phyloP scores from a whole-genome alignment of 176 grass and related monocot genomes.

The Dactylis glomerata region DNA sequence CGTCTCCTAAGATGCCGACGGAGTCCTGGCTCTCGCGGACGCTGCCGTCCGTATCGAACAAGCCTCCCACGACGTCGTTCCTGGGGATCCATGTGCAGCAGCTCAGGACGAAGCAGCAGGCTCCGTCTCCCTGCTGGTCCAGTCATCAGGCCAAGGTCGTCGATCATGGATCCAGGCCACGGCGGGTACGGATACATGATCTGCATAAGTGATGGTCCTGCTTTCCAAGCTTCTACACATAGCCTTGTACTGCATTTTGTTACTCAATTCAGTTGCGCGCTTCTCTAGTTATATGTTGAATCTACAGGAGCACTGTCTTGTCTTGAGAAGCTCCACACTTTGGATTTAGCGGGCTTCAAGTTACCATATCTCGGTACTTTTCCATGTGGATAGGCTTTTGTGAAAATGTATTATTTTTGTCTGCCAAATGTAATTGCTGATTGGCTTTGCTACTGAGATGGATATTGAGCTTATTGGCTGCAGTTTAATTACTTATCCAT shows the following conservation, averaged over 20 bases:
- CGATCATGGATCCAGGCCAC: slow-evolving; percentile 27
- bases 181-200: slow-evolving; percentile 26
- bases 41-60: slow-evolving; percentile 59
- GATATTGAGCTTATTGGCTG: too few relatives aligned
- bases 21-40: slow-evolving; percentile 89
- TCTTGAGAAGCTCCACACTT: too few relatives aligned
- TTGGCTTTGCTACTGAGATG: too few relatives aligned
- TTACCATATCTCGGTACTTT: too few relatives aligned
- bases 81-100: slow-evolving; percentile 67
- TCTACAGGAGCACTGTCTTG: too few relatives aligned
- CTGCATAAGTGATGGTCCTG: slow-evolving; percentile 49
- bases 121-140: neutral
- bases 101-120: slow-evolving; percentile 48
- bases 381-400: too few relatives aligned
- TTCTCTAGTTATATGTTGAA: neutral
- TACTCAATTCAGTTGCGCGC: neutral
- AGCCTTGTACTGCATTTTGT: neutral
- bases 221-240: neutral
- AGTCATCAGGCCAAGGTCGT: slow-evolving; percentile 12
- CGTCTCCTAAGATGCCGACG: slow-evolving; percentile 64
- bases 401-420: too few relatives aligned
- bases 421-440: too few relatives aligned
- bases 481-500: too few relatives aligned
- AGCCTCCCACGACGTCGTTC: slow-evolving; percentile 46
- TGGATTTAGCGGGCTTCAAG: too few relatives aligned